phyloP scores from a whole-genome alignment of 1,284 basidiomycete species.

The Salmacisia buchloeana region DNA sequence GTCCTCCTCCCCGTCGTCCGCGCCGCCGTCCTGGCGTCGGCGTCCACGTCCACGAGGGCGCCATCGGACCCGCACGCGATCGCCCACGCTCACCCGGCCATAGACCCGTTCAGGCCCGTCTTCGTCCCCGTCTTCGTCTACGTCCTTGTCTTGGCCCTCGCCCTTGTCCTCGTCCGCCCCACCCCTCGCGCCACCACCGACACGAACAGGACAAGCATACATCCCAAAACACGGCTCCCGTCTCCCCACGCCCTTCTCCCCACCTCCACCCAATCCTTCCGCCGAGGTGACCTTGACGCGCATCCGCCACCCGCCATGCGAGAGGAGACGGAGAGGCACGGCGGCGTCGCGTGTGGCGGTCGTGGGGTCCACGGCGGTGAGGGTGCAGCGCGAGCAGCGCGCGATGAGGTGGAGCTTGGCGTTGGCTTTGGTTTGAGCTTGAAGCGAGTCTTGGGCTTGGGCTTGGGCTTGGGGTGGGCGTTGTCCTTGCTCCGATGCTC shows the following conservation, averaged over 20 bases:
- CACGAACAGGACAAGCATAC: slow-evolving; percentile 30
- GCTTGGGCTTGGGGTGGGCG: no score
- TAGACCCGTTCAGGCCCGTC: slow-evolving; percentile 10
- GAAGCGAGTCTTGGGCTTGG: no score
- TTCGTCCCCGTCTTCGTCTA: background rate
- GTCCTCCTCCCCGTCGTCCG: no score
- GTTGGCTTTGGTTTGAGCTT: background rate
- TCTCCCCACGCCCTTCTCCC: slow-evolving; percentile 15
- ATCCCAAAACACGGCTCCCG: slow-evolving; percentile 36
- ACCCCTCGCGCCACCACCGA: background rate
- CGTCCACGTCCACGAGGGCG: slow-evolving; percentile 10
- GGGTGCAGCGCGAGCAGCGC: slow-evolving; percentile 30
- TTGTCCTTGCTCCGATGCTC: no score
- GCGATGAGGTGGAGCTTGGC: slow-evolving; percentile 28
- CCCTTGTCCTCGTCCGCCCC: background rate
- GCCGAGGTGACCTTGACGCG: slow-evolving; percentile 18
- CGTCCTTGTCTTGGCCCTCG: background rate
- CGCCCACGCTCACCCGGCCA: slow-evolving; percentile 17
- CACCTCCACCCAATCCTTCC: background rate
- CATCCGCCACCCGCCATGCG: slow-evolving; percentile 17
- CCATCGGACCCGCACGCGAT: slow-evolving; percentile 21
- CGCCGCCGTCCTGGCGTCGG: background rate
- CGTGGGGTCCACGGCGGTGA: slow-evolving; percentile 34
- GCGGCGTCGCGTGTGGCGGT: slow-evolving; percentile 29
- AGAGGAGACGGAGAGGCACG: slow-evolving; percentile 29